A percentile compares a stretch with the other conserved stretches of the same genome.
phyloP scores from a whole-genome alignment of 768 basidiomycete genomes.

The Dacryopinax spathularia region DNA sequence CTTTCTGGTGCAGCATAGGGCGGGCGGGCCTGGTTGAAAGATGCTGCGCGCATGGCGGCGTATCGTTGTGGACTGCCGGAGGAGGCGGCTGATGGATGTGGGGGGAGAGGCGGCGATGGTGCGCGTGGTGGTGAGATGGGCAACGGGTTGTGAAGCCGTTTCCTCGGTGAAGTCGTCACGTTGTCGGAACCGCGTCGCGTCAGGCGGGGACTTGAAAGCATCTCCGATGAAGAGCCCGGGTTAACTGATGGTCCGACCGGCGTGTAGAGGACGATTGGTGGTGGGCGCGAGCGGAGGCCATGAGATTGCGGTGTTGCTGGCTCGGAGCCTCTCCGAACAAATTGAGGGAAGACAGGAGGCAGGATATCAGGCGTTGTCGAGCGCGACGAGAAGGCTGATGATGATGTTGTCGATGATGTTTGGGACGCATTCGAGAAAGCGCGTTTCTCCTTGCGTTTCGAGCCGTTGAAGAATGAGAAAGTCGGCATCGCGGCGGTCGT shows the following conservation, averaged over 20 bases:
- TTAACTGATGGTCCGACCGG: neutral
- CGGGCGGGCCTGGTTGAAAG: neutral
- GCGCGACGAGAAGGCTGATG: neutral
- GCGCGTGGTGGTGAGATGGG: neutral
- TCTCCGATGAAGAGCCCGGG: neutral
- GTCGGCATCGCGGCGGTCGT: conserved; percentile 2
- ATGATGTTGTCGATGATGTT: neutral
- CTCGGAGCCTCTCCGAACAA: neutral
- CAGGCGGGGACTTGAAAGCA: neutral
- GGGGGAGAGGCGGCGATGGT: neutral
- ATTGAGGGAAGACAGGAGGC: neutral
- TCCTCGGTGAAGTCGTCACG: neutral
- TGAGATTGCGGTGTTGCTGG: neutral
- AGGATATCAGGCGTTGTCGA: neutral
- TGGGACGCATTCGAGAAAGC: neutral
- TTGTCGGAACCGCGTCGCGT: neutral
- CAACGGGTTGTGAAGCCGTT: neutral
- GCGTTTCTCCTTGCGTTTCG: conserved; percentile 1
- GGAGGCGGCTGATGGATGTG: neutral
- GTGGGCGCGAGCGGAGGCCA: neutral
- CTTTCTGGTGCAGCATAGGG: neutral
- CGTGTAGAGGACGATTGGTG: neutral
- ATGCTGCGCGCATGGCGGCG: neutral
- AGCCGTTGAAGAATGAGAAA: neutral
- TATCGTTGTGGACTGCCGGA: neutral